These are phyloP conservation scores for Penicillium pancosmium DNA, from an alignment of 495 filamentous ascomycete species.

Conservation along the genomic window DNA sequence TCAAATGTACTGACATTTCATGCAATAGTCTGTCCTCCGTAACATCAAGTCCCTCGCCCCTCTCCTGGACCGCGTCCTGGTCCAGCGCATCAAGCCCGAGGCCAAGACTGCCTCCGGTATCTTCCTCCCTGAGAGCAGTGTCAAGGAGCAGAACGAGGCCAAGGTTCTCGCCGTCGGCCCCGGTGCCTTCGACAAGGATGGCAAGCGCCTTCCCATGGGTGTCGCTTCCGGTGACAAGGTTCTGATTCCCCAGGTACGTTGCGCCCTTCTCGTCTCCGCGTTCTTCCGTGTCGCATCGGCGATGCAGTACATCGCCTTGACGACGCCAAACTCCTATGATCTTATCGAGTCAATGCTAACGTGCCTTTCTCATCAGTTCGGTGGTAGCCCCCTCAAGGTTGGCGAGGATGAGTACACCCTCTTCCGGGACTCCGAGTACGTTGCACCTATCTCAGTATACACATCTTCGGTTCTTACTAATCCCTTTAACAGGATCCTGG, in stretches of 20 bases:
- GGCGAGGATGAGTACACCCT: conserved; percentile 95
- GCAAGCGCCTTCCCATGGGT: conserved; percentile 79
- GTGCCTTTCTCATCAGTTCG: conserved; percentile 65
- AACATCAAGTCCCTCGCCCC: conserved; percentile 94
- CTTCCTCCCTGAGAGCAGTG: conserved; percentile 94
- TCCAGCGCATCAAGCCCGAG: conserved; percentile 97
- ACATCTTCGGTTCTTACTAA: conserved; percentile 26
- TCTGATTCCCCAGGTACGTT: conserved; percentile 90
- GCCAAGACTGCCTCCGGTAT: conserved; percentile 93
- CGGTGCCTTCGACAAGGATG: conserved; percentile 81
- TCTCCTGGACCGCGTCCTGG: conserved; percentile 96
- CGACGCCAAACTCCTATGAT: background rate
- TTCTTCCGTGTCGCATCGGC: conserved; percentile 9
- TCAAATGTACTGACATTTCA: conserved; percentile 6
- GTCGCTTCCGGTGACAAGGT: conserved; percentile 87
- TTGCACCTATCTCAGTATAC: conserved; percentile 17
- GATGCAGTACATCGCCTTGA: background rate
- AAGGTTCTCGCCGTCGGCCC: conserved; percentile 94
- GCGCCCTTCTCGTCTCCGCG: background rate
- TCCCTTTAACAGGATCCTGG: conserved; percentile 61
- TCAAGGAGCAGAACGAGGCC: conserved; percentile 98
- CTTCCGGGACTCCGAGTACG: conserved; percentile 96
- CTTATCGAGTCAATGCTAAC: conserved; percentile 12
- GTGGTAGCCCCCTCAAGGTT: conserved; percentile 94
- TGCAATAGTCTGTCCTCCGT: conserved; percentile 67